Percentiles rank a stretch among this genome's conserved stretches.
phyloP scores from a whole-genome alignment of 2,329 filamentous ascomycete species.

The Davidsoniella virescens region DNA sequence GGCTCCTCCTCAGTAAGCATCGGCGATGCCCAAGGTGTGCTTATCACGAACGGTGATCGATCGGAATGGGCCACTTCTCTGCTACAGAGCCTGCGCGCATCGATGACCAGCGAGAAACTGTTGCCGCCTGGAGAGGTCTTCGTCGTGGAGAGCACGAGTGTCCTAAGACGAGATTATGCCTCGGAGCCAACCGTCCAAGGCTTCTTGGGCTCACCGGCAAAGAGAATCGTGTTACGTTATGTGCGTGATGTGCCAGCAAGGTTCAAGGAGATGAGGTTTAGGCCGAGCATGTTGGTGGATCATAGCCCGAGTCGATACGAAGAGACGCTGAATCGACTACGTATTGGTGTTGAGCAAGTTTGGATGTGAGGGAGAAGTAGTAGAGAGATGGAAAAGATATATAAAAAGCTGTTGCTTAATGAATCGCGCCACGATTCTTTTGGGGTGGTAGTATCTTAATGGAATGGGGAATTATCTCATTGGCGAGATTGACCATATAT shows the following conservation, averaged over 20 bases:
- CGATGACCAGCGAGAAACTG: constrained; percentile 53
- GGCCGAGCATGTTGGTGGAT: constrained; percentile 57
- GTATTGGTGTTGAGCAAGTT: constrained; percentile 27
- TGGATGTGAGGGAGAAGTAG: constrained; percentile 9
- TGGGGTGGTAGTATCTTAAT: not conserved
- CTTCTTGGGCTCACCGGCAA: constrained; percentile 48
- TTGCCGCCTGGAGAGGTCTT: constrained; percentile 66
- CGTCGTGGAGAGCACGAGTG: constrained; percentile 49
- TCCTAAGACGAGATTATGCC: constrained; percentile 42
- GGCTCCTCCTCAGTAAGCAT: constrained; percentile 23
- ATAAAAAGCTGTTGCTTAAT: not conserved
- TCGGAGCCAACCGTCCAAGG: constrained; percentile 21
- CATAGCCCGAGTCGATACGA: constrained; percentile 64
- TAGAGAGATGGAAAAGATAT: not conserved
- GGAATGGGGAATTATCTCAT: not conserved
- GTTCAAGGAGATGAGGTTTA: constrained; percentile 57
- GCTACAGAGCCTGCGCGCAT: constrained; percentile 47
- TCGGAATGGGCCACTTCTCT: constrained; percentile 50
- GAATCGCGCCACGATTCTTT: not conserved
- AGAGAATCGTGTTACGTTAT: constrained; percentile 52
- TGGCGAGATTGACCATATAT: too few species aligned
- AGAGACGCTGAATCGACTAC: constrained; percentile 45
- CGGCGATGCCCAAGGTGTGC: constrained; percentile 16
- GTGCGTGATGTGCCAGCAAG: constrained; percentile 52
- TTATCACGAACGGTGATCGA: constrained; percentile 34